phyloP scores from a whole-genome alignment of 2,329 filamentous ascomycete genomes.

The Pseudogymnoascus sp. region DNA sequence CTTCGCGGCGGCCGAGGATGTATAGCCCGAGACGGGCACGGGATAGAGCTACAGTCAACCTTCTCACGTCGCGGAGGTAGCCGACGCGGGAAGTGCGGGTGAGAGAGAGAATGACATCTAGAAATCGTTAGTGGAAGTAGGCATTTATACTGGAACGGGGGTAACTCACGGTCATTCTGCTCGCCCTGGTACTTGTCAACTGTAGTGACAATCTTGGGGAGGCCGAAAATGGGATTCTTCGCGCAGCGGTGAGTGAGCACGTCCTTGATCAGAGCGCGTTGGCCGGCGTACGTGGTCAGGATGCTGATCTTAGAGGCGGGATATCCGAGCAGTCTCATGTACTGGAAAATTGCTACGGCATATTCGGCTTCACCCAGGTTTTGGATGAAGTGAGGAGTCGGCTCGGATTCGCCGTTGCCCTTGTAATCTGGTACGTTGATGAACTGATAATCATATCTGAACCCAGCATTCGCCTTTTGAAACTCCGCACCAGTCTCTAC shows the following conservation, averaged over 20 bases:
- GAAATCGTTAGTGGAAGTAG: conserved; percentile 15
- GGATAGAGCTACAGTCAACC: conserved; percentile 88
- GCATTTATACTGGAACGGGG: conserved; percentile 18
- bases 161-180: conserved; percentile 86
- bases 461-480: conserved; percentile 75
- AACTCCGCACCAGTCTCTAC: conserved; percentile 65
- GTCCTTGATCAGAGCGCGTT: conserved; percentile 78
- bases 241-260: conserved; percentile 77
- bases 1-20: conserved; percentile 74
- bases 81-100: conserved; percentile 82
- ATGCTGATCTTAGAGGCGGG: conserved; percentile 68
- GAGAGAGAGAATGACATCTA: conserved; percentile 87
- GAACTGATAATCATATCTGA: conserved; percentile 92
- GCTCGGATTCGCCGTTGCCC: conserved; percentile 77
- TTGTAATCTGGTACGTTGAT: conserved; percentile 93
- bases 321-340: conserved; percentile 94
- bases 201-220: conserved; percentile 83
- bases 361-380: conserved; percentile 97
- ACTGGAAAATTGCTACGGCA: conserved; percentile 88
- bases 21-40: conserved; percentile 87
- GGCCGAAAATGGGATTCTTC: conserved; percentile 73
- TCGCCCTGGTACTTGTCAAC: conserved; percentile 99
- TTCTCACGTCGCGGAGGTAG: conserved; percentile 86
- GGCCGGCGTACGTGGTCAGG: conserved; percentile 86
- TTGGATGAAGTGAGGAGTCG: conserved; percentile 88